Conservation (phyloP, 208 protist species). For the Naegleria lovaniensis region DNA sequence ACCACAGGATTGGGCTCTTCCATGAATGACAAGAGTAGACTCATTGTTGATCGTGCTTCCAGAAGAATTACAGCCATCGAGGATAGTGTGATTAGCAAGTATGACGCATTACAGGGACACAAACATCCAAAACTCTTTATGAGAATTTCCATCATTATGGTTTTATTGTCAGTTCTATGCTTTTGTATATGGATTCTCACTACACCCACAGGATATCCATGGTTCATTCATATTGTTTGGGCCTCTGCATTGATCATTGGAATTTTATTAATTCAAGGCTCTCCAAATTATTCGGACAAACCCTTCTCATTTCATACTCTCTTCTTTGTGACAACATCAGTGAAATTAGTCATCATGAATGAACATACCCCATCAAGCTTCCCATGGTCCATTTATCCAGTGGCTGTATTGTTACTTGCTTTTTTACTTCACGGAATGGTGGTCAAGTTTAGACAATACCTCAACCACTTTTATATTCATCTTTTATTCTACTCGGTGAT, state of each 20-base stretch:
- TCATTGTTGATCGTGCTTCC: neutral
- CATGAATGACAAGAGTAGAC: neutral
- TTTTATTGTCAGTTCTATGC: neutral
- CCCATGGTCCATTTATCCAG: neutral
- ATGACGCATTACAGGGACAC: neutral
- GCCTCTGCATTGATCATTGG: neutral
- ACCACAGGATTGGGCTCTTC: neutral
- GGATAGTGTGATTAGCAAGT: neutral
- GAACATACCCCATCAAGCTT: neutral
- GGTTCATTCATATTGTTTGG: neutral
- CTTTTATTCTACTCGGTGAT: neutral
- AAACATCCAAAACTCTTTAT: neutral
- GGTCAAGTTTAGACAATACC: neutral
- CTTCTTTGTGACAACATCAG: neutral
- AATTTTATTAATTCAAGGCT: neutral
- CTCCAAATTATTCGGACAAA: neutral
- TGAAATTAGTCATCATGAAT: neutral
- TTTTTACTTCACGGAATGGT: neutral
- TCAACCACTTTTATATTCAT: neutral
- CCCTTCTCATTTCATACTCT: neutral
- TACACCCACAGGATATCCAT: neutral
- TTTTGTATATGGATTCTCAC: neutral
- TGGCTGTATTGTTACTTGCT: neutral
- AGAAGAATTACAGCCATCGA: neutral
- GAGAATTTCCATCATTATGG: neutral